Base-by-base conservation (phyloP, 2,329 filamentous ascomycete genomes). In the Pseudogymnoascus sp. region DNA sequence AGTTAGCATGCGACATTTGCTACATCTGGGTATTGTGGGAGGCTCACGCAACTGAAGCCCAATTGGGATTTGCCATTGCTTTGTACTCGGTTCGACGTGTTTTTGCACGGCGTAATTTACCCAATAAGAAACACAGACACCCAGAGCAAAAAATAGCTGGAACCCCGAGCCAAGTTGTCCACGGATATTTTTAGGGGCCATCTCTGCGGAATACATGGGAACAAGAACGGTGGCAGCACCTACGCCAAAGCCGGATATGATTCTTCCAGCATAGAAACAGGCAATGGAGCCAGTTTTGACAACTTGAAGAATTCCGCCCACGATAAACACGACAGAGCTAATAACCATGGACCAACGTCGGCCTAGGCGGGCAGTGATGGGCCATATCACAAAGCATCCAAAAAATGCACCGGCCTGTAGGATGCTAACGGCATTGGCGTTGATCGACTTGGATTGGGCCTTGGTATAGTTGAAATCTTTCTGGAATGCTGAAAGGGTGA, bases 391-490 rank as follows among this genome's bases (percentile, higher is more conserved):
- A 62, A 81, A 76, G 64, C 78, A 80, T 22, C 78, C 78, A 12
- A 77, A 73, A 61, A 82, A 78, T 25, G 79, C 78, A 22, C 79
- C 79, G 18, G 77, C 75, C 65, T 82, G 78, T 61, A 80, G 78
- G 32, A 81, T 76, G 2, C 77, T 76, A 18, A 80, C 77, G 25
- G 76, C 74, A 47, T 79, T 75, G 4, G 77, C 77, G 62, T 76
- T 78, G 63, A 76, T 70, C 3, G 70, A 71, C 1, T 75, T 77
- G 59, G 73, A 70, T 47, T 76, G 66, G 3, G 67, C 66, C 9
- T 70, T 68, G n/a, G 70, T 70, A 63, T 77, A 79, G 9, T 71
- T 63, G 62, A 77, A 79, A 62, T 77, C 76, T 50, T 70, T 64
- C 41, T 75, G 68, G 66, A 78, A 80, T 4, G 75, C 75, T 28